Base-by-base conservation (phyloP, 805 yeast genomes). In the Sungouiozyma ichnusensis region DNA sequence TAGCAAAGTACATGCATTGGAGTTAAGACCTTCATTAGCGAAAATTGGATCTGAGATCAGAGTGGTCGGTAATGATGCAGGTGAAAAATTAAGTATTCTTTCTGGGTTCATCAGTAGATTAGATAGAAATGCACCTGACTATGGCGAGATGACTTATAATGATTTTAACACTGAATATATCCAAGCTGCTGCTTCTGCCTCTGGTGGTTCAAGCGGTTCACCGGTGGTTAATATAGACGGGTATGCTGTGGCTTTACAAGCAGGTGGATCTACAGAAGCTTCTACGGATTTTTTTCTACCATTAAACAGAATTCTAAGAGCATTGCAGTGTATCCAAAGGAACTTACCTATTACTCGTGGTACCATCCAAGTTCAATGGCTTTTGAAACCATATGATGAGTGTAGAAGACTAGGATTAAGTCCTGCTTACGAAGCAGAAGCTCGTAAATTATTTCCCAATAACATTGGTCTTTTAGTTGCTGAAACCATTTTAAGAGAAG, bases 41-140 rank as follows among this genome's bases (percentile, higher is more conserved):
- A 73, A 75, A 53, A 88, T 88, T n/a, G 97, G 97, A 32, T 76
- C 85, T 33, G 97, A 88, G 59, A 87, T 88, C 55, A 74, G 96
- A 54, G 95, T 88, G 20, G 88, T 88, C 33, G 97, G 97, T 69
- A 88, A 88, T 63, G 97, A 88, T 66, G 94, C 95, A 13, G 97
- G 96, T 57, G 97, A 88, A 60, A 87, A 88, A 62, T 68, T 88
- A 37, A 81, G 94, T 39, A 88, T 88, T 53, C 67, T 87, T 51
- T 76, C 95, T 1, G 97, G 97, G 29, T 85, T 87, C 61, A 67
- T 67, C 36, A 66, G 73, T 41, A 76, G 96, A 58, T 64, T 86
- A 45, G 96, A 87, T 64, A 77, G 97, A 69, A 87, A 87, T 58
- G 94, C 96, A 4, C 97, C 97, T 2, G 94, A 85, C 49, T 88